Conservation (phyloP, 2,329 filamentous ascomycete species). For the Apiospora marii region DNA sequence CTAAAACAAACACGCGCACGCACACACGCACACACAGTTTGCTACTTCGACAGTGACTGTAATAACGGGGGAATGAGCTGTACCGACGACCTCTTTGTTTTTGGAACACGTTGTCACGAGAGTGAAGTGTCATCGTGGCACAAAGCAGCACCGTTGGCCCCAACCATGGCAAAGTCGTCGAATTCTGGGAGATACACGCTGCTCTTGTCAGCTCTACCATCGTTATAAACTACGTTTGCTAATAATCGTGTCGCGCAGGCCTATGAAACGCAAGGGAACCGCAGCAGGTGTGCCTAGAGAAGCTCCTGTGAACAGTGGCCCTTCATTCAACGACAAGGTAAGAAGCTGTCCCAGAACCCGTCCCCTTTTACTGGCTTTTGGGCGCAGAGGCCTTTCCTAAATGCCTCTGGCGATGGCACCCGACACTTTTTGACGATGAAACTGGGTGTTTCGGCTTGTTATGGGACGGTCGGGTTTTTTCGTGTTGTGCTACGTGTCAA, state of each 20-base stretch:
- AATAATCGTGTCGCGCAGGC: slow-evolving; percentile 55
- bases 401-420: background rate
- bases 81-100: slow-evolving; percentile 33
- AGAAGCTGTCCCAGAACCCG: slow-evolving; percentile 35
- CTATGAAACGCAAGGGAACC: slow-evolving; percentile 78
- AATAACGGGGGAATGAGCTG: slow-evolving; percentile 31
- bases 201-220: background rate
- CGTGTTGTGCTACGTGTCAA: slow-evolving; percentile 20
- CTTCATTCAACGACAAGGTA: slow-evolving; percentile 59
- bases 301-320: slow-evolving; percentile 55
- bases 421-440: slow-evolving; percentile 13
- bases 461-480: slow-evolving; percentile 13
- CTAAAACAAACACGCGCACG: no score
- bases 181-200: background rate
- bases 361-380: background rate
- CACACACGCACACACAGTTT: slow-evolving; percentile 7
- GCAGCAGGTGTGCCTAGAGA: slow-evolving; percentile 73
- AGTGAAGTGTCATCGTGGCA: slow-evolving; percentile 44
- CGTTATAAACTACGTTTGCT: background rate
- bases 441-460: slow-evolving; percentile 18
- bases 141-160: slow-evolving; percentile 31
- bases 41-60: slow-evolving; percentile 34
- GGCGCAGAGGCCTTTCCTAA: background rate
- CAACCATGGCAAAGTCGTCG: background rate
- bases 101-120: slow-evolving; percentile 37